Evolutionary conservation across 176 grass and related monocot genomes (phyloP).

Genomic region (Cymbopogon citratus): DNA sequence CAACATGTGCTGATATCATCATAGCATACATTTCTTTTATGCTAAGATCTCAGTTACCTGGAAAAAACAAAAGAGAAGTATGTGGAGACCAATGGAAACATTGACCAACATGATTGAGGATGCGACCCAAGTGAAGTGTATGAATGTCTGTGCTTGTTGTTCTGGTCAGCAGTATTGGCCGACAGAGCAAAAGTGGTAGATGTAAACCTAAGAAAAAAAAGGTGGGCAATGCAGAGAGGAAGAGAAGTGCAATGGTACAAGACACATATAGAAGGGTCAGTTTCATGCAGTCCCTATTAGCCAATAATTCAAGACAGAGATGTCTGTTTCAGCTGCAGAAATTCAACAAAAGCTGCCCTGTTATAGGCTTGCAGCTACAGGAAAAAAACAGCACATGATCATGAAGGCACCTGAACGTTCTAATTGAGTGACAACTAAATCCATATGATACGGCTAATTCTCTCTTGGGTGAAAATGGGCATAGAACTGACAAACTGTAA

Average conservation of each 20-base stretch:
- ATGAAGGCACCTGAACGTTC: neutral
- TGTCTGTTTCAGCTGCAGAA: neutral
- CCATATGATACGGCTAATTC: neutral
- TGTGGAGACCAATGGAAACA: neutral
- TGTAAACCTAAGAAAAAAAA: neutral
- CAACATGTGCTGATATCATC: neutral
- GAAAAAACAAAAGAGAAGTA: neutral
- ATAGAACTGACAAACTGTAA: neutral
- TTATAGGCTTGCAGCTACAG: neutral
- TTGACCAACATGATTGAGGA: neutral
- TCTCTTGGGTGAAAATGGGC: neutral
- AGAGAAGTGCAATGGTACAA: neutral
- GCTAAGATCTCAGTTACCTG: neutral
- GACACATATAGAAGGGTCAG: neutral
- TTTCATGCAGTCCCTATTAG: conserved; percentile 7
- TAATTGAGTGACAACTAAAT: neutral
- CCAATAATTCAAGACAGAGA: neutral
- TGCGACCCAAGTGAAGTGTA: neutral
- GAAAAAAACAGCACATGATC: neutral
- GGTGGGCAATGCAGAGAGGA: neutral
- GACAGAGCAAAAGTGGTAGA: neutral
- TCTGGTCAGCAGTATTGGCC: neutral
- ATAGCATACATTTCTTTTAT: neutral
- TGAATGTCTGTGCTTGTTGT: neutral
- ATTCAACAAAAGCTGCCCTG: neutral